Evolutionary conservation across 176 grass and related monocot genomes (phyloP).

Genomic region (Triticum aestivum): IWGSC_CS_RefSeq_v2.1 NC_057811.1:396420319-396420818

Average conservation of each 20-base stretch:
- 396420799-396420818: no score
- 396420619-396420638: not conserved
- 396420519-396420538: not conserved
- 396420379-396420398: not conserved
- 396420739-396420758: no score
- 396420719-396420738: no score
- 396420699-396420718: no score
- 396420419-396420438: not conserved
- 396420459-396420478: not conserved
- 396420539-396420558: not conserved
- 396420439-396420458: not conserved
- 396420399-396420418: not conserved
- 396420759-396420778: no score
- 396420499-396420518: not conserved
- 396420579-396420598: not conserved
- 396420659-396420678: no score
- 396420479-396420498: slow-evolving; percentile 15
- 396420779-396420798: no score
- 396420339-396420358: not conserved
- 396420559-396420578: not conserved
- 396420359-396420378: not conserved
- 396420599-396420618: not conserved
- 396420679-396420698: no score
- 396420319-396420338: not conserved
- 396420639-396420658: no score